Percentiles rank a stretch among this genome's conserved stretches.
Evolutionary conservation across 2,329 filamentous ascomycete genomes (phyloP).

Genomic region (Fusarium sp.): DNA sequence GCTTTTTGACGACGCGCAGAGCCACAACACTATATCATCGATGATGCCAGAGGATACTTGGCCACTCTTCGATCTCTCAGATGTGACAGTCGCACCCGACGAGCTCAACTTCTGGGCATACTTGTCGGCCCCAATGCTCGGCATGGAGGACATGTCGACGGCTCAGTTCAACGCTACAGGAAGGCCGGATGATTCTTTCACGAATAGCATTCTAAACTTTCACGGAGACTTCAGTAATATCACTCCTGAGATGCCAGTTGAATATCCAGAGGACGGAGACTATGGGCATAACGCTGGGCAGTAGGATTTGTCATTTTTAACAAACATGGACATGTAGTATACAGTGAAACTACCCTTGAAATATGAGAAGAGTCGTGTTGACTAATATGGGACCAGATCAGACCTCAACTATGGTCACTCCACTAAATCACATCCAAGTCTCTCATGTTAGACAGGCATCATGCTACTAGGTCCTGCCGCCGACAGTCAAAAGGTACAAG

Average conservation of each 20-base stretch:
- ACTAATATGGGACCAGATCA: background rate
- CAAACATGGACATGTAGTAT: background rate
- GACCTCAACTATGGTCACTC: too few species aligned
- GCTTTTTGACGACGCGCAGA: rapidly evolving
- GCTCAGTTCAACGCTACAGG: background rate
- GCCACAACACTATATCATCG: background rate
- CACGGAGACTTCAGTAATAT: background rate
- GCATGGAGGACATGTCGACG: background rate
- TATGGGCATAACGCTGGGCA: background rate
- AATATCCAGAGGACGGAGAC: background rate
- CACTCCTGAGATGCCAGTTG: background rate
- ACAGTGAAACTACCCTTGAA: background rate
- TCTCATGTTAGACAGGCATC: background rate
- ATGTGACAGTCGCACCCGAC: background rate
- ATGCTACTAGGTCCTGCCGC: background rate
- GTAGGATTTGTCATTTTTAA: background rate
- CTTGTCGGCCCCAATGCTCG: conserved; percentile 3
- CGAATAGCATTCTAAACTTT: conserved; percentile 6
- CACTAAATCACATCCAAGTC: background rate
- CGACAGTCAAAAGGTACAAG: conserved; percentile 1
- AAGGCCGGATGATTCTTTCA: background rate
- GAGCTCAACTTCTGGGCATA: conserved; percentile 9
- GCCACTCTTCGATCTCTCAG: background rate
- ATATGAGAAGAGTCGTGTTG: background rate
- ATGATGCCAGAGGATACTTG: background rate